Percentiles rank a stretch among this genome's conserved stretches.
phyloP scores from a whole-genome alignment of 2,329 filamentous ascomycete species.

The Aspergillus brasiliensis region DNA sequence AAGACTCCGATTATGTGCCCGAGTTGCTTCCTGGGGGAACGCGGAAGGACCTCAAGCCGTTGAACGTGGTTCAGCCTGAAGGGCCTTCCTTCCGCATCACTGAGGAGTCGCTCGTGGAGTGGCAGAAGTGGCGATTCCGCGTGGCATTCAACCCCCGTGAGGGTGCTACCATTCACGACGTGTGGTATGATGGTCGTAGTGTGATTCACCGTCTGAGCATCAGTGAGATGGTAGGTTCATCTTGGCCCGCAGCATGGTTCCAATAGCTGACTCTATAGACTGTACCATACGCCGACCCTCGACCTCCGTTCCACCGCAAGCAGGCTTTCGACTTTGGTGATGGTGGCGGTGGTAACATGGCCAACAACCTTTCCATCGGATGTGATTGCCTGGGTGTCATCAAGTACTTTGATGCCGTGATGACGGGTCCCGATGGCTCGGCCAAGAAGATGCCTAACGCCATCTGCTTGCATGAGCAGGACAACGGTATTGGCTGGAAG shows the following conservation, averaged over 20 bases:
- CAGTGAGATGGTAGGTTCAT: slow-evolving; percentile 63
- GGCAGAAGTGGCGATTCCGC: slow-evolving; percentile 71
- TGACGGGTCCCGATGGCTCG: slow-evolving; percentile 57
- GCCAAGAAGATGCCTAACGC: slow-evolving; percentile 61
- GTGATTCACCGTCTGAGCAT: slow-evolving; percentile 68
- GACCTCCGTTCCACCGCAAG: slow-evolving; percentile 68
- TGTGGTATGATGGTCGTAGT: slow-evolving; percentile 66
- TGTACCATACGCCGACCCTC: slow-evolving; percentile 68
- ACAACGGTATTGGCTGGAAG: slow-evolving; percentile 67
- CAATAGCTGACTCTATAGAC: slow-evolving; percentile 23
- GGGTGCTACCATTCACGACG: slow-evolving; percentile 69
- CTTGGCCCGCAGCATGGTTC: too few relatives aligned
- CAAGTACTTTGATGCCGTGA: slow-evolving; percentile 64
- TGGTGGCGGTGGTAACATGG: slow-evolving; percentile 65
- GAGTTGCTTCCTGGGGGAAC: slow-evolving; percentile 49
- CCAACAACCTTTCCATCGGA: slow-evolving; percentile 63
- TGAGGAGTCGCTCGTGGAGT: slow-evolving; percentile 48
- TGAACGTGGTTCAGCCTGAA: slow-evolving; percentile 71
- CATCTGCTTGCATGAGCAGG: slow-evolving; percentile 68
- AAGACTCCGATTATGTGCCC: slow-evolving; percentile 54
- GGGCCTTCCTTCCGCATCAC: slow-evolving; percentile 63
- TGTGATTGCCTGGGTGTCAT: slow-evolving; percentile 62
- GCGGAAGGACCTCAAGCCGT: slow-evolving; percentile 64
- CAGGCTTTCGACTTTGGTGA: slow-evolving; percentile 74
- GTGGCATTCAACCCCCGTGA: slow-evolving; percentile 62